Base-by-base conservation (phyloP, 2,329 filamentous ascomycete species). In the Cryphonectria radicalis region DNA sequence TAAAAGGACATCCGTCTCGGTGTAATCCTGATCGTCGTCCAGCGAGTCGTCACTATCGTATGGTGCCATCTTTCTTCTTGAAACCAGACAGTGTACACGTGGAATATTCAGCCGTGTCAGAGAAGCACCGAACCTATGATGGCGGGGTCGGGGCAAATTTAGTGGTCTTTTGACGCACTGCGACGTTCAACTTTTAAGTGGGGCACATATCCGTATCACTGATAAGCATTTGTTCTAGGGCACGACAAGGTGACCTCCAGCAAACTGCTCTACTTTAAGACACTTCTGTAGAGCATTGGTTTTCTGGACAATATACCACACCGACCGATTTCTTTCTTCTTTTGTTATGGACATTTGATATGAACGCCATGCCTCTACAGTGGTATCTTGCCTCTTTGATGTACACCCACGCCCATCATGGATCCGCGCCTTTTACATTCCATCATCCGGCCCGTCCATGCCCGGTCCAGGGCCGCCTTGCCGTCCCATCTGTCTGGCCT, bases 401-500 rank as follows among this genome's bases (percentile, higher is more conserved):
- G 50, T 71, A 71, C 72, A 71, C 72, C 69, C 65, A 66, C 37
- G 59, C 50, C 37, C 19, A 53, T 42, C n/a, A 25, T 35, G 28
- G 35, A 28, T 57, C 25, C 13, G 8, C 28, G 22, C 10, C 46
- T 17, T 17, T 67, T 69, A 71, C 69, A 73, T 71, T 43, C 63
- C 50, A 65, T 87, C 82, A 77, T 87, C 85, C 59, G 86, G 85
- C 22, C 87, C 89, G 75, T 91, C 89, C 87, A 90, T 90, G 72
- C 88, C 89, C 4, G 89, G 88, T 8, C 89, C 89, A 2, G 89
- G 89, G 32, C 88, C 88, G 55, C 83, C 86, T 81, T 85, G 82
- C 78, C 89, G 85, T 65, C 88, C 92, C 96, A 99, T 99, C 85
- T 99, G 95, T 80, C 96, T 89, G 73, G 96, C 96, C 88, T 99